Base-by-base conservation (phyloP, 441 rosid species). In the Gossypium lobatum region DNA sequence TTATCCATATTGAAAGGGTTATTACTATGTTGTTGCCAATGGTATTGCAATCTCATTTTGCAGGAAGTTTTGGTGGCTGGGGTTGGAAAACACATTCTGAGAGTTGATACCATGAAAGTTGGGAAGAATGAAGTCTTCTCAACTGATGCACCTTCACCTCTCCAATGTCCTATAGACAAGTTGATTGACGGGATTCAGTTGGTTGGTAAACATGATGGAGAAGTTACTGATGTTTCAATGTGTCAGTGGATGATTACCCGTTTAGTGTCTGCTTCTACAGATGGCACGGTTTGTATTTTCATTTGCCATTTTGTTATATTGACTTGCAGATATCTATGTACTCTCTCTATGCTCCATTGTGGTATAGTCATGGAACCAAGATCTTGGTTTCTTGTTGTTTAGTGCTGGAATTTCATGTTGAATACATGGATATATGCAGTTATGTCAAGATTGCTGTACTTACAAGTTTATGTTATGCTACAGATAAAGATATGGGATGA, bases 401-500 rank as follows among this genome's bases (percentile, higher is more conserved):
- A 16, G 7, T 63, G 67, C 25, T 34, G 67, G 39, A 63, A 63
- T 34, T 34, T 63, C 21, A 16, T 63, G 48, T 37, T 37, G 67
- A 34, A 34, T 34, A 11, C 14, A 23, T 39, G 55, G 6, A 37
- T 69, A 52, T 52, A 28, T 53, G 48, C 46, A 18, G 60, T 68
- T 50, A 26, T 67, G 59, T 48, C 21, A 28, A 3, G 26, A 17
- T 16, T 68, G 58, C 21, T 52, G 23, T 68, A 28, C 61, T 69
- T 69, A 53, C 48, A 25, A 72, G n/a, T 26, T 74, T 16, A 54
- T 57, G 31, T 48, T 80, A 16, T 69, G 54, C 52, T 60, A 76
- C 87, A 95, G 99, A 84, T 95, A 60, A 93, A 91, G 85, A 89
- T 95, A 75, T 95, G 99, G 99, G 95, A 93, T 79, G 95, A 91